Percentiles rank a stretch among this genome's conserved stretches.
Conservation (phyloP, 1,284 basidiomycete genomes). For the Leccinum pachyderme region DNA sequence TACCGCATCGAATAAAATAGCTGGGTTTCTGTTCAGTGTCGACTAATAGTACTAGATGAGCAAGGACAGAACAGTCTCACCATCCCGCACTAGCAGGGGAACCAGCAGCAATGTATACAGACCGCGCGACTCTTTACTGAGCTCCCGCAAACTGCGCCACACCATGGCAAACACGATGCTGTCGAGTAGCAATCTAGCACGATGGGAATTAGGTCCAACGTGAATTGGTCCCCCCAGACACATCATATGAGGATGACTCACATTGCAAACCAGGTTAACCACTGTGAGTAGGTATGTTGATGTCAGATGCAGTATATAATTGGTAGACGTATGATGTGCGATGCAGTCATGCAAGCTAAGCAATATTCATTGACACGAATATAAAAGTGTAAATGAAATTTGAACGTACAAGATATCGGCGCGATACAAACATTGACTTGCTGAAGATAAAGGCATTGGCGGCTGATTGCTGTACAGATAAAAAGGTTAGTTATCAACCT, state of each 20-base stretch:
- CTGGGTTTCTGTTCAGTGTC: neutral
- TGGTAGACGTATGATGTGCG: neutral
- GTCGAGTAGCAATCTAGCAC: slow-evolving; percentile 9
- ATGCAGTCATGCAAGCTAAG: neutral
- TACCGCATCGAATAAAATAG: neutral
- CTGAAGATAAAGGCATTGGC: neutral
- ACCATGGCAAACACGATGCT: slow-evolving; percentile 9
- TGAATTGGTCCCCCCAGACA: neutral
- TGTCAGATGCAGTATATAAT: neutral
- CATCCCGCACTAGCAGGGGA: slow-evolving; percentile 10
- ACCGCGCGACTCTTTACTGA: neutral
- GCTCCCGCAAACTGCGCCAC: slow-evolving; percentile 6
- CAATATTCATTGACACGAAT: neutral
- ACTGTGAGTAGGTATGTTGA: slow-evolving; percentile 1
- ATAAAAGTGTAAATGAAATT: neutral
- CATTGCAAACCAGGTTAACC: slow-evolving; percentile 12
- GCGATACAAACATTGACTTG: neutral
- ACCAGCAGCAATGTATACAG: slow-evolving; percentile 3
- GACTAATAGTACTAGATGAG: too few species aligned
- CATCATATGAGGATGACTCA: neutral
- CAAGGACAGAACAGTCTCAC: slow-evolving; percentile 1
- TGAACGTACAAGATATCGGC: neutral
- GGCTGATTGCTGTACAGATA: neutral
- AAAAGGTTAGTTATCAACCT: neutral
- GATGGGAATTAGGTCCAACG: neutral